These are phyloP conservation scores for Besnoitia besnoiti DNA, from an alignment of 169 alveolate species.

Conservation along the genomic window DNA sequence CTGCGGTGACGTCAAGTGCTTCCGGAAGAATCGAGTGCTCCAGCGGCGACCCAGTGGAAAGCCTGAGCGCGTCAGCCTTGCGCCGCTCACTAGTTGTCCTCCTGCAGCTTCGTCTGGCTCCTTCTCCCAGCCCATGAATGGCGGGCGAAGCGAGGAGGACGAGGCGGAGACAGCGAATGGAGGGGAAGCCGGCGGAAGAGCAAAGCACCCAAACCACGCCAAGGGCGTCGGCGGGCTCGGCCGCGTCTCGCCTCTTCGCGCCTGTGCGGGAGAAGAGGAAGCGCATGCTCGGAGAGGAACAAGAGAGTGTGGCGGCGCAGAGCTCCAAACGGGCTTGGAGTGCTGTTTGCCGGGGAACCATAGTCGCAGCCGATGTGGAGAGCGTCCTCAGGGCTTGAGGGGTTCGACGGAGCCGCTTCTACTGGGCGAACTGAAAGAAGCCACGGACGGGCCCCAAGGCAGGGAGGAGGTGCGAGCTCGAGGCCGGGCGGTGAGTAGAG, in stretches of 20 bases:
- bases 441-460: not conserved
- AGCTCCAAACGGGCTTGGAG: not conserved
- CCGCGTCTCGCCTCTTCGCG: not conserved
- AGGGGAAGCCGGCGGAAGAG: not conserved
- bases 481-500: too few species aligned
- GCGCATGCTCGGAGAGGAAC: not conserved
- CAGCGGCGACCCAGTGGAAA: not conserved
- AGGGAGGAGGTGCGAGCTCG: too few species aligned
- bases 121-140: too few species aligned
- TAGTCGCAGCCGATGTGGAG: too few species aligned
- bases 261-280: not conserved
- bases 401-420: too few species aligned
- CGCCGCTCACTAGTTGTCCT: not conserved
- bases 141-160: not conserved
- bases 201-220: not conserved
- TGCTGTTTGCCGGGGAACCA: too few species aligned
- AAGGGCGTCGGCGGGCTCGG: not conserved
- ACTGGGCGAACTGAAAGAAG: not conserved
- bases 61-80: not conserved
- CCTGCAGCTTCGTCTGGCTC: not conserved
- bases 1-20: not conserved
- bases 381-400: too few species aligned
- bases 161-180: not conserved
- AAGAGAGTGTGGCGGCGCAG: not conserved
- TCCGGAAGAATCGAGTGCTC: not conserved